phyloP scores from a whole-genome alignment of 441 rosid species.

The Pelargonium cotyledonis region DNA sequence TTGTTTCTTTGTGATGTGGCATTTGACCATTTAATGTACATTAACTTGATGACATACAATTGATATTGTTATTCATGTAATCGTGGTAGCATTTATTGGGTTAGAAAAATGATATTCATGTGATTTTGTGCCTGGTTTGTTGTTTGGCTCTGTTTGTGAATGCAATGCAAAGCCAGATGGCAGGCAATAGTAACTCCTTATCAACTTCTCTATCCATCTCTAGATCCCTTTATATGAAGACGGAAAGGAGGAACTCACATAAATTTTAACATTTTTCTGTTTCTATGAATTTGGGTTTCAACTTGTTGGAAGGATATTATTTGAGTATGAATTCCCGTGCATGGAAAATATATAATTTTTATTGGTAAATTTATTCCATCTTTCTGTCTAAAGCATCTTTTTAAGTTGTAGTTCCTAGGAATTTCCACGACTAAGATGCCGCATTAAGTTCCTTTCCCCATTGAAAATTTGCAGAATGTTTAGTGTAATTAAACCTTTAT shows the following conservation, averaged over 20 bases:
- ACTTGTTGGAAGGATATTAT: background rate
- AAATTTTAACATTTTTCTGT: background rate
- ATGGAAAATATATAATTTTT: background rate
- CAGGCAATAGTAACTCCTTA: background rate
- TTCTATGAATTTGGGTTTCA: background rate
- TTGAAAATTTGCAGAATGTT: background rate
- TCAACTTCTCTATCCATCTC: background rate
- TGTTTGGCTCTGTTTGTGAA: background rate
- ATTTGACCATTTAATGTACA: constrained; percentile 23
- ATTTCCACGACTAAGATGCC: background rate
- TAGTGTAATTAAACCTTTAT: background rate
- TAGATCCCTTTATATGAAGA: background rate
- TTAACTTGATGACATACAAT: constrained; percentile 25
- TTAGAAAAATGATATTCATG: constrained; percentile 8
- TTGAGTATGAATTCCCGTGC: background rate
- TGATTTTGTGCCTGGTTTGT: constrained; percentile 3
- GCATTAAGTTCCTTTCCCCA: background rate
- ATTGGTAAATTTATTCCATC: background rate
- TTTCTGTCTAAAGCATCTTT: background rate
- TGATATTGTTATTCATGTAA: constrained; percentile 11
- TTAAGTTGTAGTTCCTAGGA: background rate
- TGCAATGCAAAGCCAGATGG: background rate
- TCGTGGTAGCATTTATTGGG: constrained; percentile 11
- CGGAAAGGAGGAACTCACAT: background rate
- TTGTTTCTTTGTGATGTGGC: constrained; percentile 19